Evolutionary conservation across 2,329 filamentous ascomycete species (phyloP), one percentile per base, ranked within the genome.

Genomic region (Madurella mycetomatis): DNA sequence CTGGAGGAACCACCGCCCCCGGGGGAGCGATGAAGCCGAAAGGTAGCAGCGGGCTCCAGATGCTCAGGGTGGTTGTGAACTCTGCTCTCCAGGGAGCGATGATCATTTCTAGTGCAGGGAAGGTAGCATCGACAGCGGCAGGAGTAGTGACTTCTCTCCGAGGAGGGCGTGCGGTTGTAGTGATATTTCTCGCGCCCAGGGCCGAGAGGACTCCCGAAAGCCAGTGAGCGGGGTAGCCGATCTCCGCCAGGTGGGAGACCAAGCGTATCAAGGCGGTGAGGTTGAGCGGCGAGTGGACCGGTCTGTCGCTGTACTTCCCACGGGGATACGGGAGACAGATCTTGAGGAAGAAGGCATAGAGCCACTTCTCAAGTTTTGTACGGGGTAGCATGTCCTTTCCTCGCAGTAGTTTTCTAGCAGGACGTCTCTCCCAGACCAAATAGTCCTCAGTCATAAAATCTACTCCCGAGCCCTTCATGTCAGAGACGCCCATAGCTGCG

Each of bases 151-250:
- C 58, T 1, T 55, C 49, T 7, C 54, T 12, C n/a, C 46, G 42
- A 11, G 65, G 63, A 5, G 63, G 49, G 2, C 65, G 56, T 2
- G 63, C 62, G 3, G 58, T 54, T 1, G 62, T 66, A 7, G 47
- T 54, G 16, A 67, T 58, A 3, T 32, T 42, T 5, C 61, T 60
- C 1, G 43, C 46, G 44, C 55, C 61, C 5, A 65, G 49, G 13
- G 51, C 44, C 8, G 49, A 37, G 2, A 65, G 46, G 2, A 65
- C 51, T 1, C 54, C 53, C 1, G 61, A 61, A 8, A 67, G 50
- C 65, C 65, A 68, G 47, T 67, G 64, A 18, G 63, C 58, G 2
- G 66, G 64, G 44, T 66, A 67, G 13, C 66, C 64, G 9, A 60
- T 54, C 11, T 60, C 59, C 12, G 53, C 49, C 52, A 67, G 51